Evolutionary conservation across 202 grass and related monocot genomes (phyloP).

Genomic region (Cymbopogon flexuosus): DNA sequence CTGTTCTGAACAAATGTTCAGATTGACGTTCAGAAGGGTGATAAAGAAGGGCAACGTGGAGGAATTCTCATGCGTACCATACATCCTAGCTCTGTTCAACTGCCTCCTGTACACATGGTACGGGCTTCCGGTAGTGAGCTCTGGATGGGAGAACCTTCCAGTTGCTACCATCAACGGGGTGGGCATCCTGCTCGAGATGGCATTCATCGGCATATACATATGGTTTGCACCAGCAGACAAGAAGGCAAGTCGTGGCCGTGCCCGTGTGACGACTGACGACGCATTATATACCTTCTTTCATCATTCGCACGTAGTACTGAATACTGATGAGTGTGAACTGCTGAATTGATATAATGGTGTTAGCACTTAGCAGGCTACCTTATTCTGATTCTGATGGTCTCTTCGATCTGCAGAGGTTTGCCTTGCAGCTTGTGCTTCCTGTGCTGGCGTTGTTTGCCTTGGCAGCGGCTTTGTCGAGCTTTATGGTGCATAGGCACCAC

Average conservation of each 20-base stretch:
- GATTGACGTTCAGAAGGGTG: conserved; percentile 50
- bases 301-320: background rate
- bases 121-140: conserved; percentile 45
- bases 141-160: conserved; percentile 36
- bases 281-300: background rate
- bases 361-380: background rate
- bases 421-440: conserved; percentile 29
- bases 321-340: background rate
- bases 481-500: conserved; percentile 3
- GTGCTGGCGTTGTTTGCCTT: conserved; percentile 23
- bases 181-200: conserved; percentile 39
- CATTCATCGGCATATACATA: conserved; percentile 45
- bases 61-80: conserved; percentile 48
- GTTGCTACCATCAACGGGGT: conserved; percentile 40
- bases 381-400: background rate
- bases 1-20: background rate
- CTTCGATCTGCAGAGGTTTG: conserved; percentile 37
- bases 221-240: conserved; percentile 39
- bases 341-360: no score
- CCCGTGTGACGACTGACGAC: background rate
- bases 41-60: conserved; percentile 33
- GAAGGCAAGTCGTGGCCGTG: conserved; percentile 36
- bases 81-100: conserved; percentile 43
- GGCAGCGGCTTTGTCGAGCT: conserved; percentile 26
- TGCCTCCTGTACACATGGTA: conserved; percentile 59